These are phyloP conservation scores for Corynespora cassiicola DNA, from an alignment of 2,329 filamentous ascomycete species.

Conservation along the genomic window DNA sequence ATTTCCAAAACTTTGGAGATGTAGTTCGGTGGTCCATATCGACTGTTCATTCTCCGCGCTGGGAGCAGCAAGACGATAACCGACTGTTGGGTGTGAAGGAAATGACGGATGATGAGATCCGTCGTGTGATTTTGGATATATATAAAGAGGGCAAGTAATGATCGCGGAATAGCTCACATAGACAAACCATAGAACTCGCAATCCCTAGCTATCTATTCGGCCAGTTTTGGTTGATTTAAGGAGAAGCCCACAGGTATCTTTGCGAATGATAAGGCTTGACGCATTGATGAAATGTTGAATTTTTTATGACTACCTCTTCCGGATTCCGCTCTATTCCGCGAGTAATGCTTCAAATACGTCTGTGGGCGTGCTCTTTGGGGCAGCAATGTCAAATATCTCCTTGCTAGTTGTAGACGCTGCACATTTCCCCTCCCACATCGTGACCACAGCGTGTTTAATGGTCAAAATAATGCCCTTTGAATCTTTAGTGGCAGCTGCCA, in stretches of 20 bases:
- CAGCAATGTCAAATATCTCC: slow-evolving; percentile 18
- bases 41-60: slow-evolving; percentile 1
- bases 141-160: slow-evolving; percentile 1
- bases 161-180: too few species aligned
- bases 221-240: too few species aligned
- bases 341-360: slow-evolving; percentile 9
- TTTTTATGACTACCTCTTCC: too few species aligned
- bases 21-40: slow-evolving; percentile 11
- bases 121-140: slow-evolving; percentile 5
- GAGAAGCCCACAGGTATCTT: too few species aligned
- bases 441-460: slow-evolving; percentile 11
- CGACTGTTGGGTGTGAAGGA: slow-evolving; percentile 6
- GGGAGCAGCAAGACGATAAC: slow-evolving; percentile 10
- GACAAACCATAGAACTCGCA: too few species aligned
- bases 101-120: slow-evolving; percentile 7
- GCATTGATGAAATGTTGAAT: too few species aligned
- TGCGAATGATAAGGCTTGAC: too few species aligned
- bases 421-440: slow-evolving; percentile 14
- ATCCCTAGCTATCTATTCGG: too few species aligned
- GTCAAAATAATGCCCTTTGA: slow-evolving; percentile 17
- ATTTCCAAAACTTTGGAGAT: slow-evolving; percentile 10
- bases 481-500: slow-evolving; percentile 11
- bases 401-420: slow-evolving; percentile 19
- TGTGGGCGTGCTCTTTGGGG: slow-evolving; percentile 11
- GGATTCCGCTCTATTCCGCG: not conserved